phyloP scores from a whole-genome alignment of 768 basidiomycete species.

The Podaxis sp. region DNA sequence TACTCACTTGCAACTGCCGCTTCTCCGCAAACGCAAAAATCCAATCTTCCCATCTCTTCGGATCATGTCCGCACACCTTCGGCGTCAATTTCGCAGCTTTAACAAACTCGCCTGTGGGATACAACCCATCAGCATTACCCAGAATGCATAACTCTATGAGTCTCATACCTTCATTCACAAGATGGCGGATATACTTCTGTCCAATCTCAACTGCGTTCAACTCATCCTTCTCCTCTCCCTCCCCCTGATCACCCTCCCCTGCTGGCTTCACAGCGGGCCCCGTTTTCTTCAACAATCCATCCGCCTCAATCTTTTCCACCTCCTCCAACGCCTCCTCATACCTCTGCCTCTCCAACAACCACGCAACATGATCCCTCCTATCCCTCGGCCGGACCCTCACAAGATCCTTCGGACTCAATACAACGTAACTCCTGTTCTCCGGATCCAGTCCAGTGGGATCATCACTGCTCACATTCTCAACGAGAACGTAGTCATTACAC shows the following conservation, averaged over 20 bases:
- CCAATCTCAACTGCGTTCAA: constrained; percentile 74
- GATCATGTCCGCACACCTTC: constrained; percentile 80
- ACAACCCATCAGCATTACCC: not conserved
- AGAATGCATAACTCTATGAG: not conserved
- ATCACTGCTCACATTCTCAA: constrained; percentile 43
- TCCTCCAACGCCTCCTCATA: constrained; percentile 90
- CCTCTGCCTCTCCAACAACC: constrained; percentile 83
- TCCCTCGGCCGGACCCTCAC: constrained; percentile 89
- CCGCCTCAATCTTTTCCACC: constrained; percentile 65
- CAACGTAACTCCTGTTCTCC: constrained; percentile 66
- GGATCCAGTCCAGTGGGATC: constrained; percentile 26
- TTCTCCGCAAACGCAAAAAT: constrained; percentile 88
- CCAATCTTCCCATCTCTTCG: constrained; percentile 93
- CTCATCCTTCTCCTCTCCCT: constrained; percentile 36
- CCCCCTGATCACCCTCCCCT: constrained; percentile 10
- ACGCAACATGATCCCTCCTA: constrained; percentile 83
- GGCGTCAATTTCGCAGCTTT: constrained; percentile 84
- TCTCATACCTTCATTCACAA: constrained; percentile 75
- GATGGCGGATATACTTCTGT: constrained; percentile 79
- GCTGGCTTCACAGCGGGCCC: constrained; percentile 9
- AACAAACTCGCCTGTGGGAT: constrained; percentile 46
- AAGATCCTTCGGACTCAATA: constrained; percentile 83
- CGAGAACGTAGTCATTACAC: constrained; percentile 89
- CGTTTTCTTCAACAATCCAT: constrained; percentile 25
- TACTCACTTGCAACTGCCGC: constrained; percentile 70